Evolutionary conservation across 192 early-diverging fungal species (phyloP).

Genomic region (Thamnidium elegans): DNA sequence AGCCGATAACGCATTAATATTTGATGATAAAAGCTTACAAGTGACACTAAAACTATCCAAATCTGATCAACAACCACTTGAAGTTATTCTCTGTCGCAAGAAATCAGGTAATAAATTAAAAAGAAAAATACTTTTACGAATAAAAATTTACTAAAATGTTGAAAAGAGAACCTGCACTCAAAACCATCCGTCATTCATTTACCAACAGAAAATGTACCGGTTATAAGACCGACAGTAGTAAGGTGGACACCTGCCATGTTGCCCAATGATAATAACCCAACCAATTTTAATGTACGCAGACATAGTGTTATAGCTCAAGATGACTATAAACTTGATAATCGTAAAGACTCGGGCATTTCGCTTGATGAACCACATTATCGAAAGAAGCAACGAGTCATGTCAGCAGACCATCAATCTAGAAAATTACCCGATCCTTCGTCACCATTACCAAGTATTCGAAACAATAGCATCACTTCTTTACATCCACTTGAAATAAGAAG

Average conservation of each 20-base stretch:
- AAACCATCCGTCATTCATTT: background rate
- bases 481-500: constrained; percentile 9
- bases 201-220: constrained; percentile 15
- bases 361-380: background rate
- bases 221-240: constrained; percentile 34
- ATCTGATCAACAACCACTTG: background rate
- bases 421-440: background rate
- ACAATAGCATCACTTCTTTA: background rate
- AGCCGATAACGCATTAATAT: background rate
- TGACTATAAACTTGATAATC: background rate
- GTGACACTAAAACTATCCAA: background rate
- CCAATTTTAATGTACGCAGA: background rate
- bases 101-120: background rate
- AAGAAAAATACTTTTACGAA: background rate
- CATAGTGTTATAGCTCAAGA: background rate
- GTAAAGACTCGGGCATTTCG: constrained; percentile 24
- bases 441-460: background rate
- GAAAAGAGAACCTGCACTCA: background rate
- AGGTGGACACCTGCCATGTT: constrained; percentile 19
- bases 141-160: background rate
- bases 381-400: constrained; percentile 15
- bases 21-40: constrained; percentile 11
- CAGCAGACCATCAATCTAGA: constrained; percentile 3
- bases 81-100: constrained; percentile 1
- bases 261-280: background rate